A percentile compares a stretch with the other conserved stretches of the same genome.
Conservation (phyloP, 169 alveolate species). For the Plasmodium gonderi region DNA sequence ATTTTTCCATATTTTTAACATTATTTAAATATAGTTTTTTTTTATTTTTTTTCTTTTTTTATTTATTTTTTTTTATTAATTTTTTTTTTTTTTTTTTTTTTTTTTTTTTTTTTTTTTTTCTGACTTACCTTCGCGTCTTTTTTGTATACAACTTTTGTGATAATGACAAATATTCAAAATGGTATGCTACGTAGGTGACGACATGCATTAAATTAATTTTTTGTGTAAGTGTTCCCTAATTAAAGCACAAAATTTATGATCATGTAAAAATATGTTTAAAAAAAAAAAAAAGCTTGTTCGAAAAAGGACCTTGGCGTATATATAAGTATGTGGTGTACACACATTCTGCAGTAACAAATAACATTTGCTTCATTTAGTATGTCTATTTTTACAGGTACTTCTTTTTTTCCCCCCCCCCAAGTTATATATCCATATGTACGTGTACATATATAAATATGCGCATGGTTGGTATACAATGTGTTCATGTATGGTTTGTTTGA, state of each 20-base stretch:
- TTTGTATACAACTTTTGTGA: not conserved
- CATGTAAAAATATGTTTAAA: not conserved
- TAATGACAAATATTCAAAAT: too few species aligned
- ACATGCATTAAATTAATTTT: not conserved
- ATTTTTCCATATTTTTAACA: not conserved
- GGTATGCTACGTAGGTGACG: not conserved
- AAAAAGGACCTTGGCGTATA: not conserved
- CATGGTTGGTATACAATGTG: not conserved
- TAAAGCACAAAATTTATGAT: slow-evolving; percentile 5
- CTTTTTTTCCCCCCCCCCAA: slow-evolving; percentile 6
- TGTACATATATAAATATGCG: not conserved
- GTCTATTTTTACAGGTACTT: not conserved
- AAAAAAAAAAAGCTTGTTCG: not conserved
- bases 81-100: not conserved
- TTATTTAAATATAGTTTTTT: not conserved
- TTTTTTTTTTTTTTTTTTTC: not conserved
- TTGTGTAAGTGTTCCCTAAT: not conserved
- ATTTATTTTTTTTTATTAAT: not conserved
- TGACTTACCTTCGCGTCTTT: not conserved
- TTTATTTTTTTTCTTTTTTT: not conserved
- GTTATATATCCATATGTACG: not conserved
- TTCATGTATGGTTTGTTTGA: not conserved
- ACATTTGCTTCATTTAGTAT: not conserved
- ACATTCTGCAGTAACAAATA: not conserved
- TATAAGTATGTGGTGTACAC: not conserved